Percentiles rank a stretch among this genome's conserved stretches.
Evolutionary conservation across 257 asterid genomes (phyloP).

Genomic region (Datura wrightii): DNA sequence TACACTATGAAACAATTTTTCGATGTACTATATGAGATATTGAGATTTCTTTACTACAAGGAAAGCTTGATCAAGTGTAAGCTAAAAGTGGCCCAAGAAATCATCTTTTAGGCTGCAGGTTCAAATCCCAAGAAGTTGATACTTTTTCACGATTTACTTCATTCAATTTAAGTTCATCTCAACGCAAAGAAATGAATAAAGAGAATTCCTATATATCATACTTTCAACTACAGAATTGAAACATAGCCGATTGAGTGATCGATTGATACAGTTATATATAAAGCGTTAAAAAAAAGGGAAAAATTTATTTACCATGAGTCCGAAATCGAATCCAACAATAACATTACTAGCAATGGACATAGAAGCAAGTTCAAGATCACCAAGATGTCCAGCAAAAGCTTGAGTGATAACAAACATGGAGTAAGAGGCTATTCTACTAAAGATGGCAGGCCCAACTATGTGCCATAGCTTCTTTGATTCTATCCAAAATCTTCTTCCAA

Average conservation of each 20-base stretch:
- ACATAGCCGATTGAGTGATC: neutral
- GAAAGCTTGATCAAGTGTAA: no score
- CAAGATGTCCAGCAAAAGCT: slow-evolving; percentile 91
- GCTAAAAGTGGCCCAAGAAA: neutral
- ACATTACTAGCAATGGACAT: slow-evolving; percentile 72
- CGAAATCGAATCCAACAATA: slow-evolving; percentile 74
- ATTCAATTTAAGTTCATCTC: neutral
- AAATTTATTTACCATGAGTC: slow-evolving; percentile 58
- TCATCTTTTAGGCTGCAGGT: neutral
- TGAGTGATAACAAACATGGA: slow-evolving; percentile 79
- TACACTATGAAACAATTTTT: neutral
- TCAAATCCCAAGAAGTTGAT: neutral
- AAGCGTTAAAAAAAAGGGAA: neutral
- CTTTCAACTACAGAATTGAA: neutral
- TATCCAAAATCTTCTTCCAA: slow-evolving; percentile 47
- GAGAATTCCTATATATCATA: no score
- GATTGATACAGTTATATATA: neutral
- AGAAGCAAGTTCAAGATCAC: slow-evolving; percentile 87
- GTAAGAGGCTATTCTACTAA: slow-evolving; percentile 68
- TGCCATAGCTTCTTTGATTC: slow-evolving; percentile 87
- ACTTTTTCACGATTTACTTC: neutral
- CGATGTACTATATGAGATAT: neutral
- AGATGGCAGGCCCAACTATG: slow-evolving; percentile 82
- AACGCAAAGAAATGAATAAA: no score
- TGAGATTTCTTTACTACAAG: no score